Conservation (phyloP, 495 filamentous ascomycete species). For the Xylaria telfairii region DNA sequence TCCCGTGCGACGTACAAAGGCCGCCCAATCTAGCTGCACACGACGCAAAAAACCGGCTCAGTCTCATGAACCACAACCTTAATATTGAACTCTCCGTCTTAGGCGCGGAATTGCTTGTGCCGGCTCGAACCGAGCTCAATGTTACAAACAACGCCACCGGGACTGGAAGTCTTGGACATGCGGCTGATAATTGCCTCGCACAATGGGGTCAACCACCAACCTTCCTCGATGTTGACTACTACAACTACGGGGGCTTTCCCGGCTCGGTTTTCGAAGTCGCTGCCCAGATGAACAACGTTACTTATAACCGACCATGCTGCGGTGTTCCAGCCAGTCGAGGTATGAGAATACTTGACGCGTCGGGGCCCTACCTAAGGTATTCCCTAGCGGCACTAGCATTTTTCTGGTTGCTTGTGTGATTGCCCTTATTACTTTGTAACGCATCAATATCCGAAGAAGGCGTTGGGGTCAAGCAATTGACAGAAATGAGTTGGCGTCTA, state of each 20-base stretch:
- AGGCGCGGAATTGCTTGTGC: conserved; percentile 70
- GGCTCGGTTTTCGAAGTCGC: conserved; percentile 95
- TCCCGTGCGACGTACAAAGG: conserved; percentile 74
- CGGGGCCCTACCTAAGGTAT: background rate
- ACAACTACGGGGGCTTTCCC: conserved; percentile 68
- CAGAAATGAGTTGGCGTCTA: background rate
- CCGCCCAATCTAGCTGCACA: conserved; percentile 64
- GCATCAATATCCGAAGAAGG: background rate
- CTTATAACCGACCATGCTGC: conserved; percentile 77
- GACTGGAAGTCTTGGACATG: conserved; percentile 72
- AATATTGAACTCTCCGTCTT: conserved; percentile 73
- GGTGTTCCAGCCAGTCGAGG: conserved; percentile 44
- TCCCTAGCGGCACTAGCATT: conserved; percentile 3
- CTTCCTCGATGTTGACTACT: conserved; percentile 90
- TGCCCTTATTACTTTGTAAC: background rate
- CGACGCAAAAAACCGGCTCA: conserved; percentile 68
- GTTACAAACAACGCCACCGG: conserved; percentile 72
- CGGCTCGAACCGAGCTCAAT: conserved; percentile 69
- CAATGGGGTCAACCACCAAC: conserved; percentile 78
- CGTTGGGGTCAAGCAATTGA: background rate
- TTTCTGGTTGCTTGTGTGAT: conserved; percentile 6
- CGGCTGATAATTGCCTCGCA: conserved; percentile 69
- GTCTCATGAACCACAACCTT: conserved; percentile 92
- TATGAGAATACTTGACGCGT: background rate
- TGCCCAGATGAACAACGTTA: conserved; percentile 83